Evolutionary conservation across 2,329 filamentous ascomycete species (phyloP).

Genomic region (Aaosphaeria pasadenensis): DNA sequence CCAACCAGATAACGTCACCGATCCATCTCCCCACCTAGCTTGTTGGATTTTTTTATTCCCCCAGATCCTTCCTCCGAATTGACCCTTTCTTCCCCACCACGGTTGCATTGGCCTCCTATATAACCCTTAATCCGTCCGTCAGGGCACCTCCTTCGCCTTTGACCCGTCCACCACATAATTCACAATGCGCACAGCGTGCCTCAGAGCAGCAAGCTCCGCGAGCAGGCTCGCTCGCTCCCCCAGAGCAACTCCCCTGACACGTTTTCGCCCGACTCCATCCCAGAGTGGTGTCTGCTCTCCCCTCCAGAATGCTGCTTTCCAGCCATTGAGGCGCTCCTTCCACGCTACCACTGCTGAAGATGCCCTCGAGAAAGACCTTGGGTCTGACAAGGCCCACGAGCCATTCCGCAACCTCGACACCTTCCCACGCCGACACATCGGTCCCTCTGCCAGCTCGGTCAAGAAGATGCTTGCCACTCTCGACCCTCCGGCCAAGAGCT

Average conservation of each 20-base stretch:
- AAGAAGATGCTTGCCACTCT: conserved; percentile 77
- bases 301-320: conserved; percentile 1
- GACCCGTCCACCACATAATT: not conserved
- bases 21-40: no score
- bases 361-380: conserved; percentile 17
- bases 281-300: conserved; percentile 5
- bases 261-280: conserved; percentile 18
- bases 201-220: conserved; percentile 29
- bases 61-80: no score
- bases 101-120: no score
- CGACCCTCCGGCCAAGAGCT: conserved; percentile 66
- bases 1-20: no score
- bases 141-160: not conserved
- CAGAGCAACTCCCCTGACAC: conserved; percentile 5
- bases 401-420: conserved; percentile 54
- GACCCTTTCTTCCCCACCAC: no score
- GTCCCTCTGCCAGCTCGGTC: conserved; percentile 67
- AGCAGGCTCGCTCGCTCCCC: conserved; percentile 19
- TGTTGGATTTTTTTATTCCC: no score
- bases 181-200: conserved; percentile 29
- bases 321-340: conserved; percentile 20
- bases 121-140: not conserved
- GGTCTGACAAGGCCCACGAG: conserved; percentile 12
- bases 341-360: conserved; percentile 24
- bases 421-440: conserved; percentile 83